Evolutionary conservation across 148 eudicot genomes (phyloP).

Genomic region (Oxyria digyna): DNA sequence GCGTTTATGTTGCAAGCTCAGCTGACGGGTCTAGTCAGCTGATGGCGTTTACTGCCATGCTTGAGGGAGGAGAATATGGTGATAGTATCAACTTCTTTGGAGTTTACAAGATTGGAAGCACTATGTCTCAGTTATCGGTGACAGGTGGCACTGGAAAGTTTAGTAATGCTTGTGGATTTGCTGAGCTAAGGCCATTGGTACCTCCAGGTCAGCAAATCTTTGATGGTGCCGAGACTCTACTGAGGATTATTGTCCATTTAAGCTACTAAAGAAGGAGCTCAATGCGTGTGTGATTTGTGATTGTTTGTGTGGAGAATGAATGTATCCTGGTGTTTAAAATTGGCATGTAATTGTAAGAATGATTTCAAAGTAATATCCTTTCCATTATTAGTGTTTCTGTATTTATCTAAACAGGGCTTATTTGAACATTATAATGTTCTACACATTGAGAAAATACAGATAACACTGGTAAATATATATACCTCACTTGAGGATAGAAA

Average conservation of each 20-base stretch:
- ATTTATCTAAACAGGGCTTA: not conserved
- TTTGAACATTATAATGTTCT: not conserved
- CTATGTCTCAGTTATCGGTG: slow-evolving; percentile 63
- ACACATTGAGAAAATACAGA: not conserved
- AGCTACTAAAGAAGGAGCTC: slow-evolving; percentile 32
- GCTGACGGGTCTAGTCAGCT: slow-evolving; percentile 71
- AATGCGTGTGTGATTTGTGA: not conserved
- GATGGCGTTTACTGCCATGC: slow-evolving; percentile 92
- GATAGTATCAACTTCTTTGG: slow-evolving; percentile 93
- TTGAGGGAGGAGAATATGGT: slow-evolving; percentile 96
- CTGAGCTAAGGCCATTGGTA: slow-evolving; percentile 73
- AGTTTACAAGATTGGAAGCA: slow-evolving; percentile 67
- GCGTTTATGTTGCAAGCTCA: slow-evolving; percentile 86
- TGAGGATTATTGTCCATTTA: slow-evolving; percentile 69
- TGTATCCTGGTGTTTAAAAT: slow-evolving; percentile 5
- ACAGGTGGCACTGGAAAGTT: slow-evolving; percentile 96
- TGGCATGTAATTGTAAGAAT: slow-evolving; percentile 2
- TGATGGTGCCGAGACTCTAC: slow-evolving; percentile 72
- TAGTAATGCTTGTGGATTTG: slow-evolving; percentile 79
- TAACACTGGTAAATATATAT: not conserved
- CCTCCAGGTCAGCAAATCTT: slow-evolving; percentile 63
- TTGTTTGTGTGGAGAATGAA: not conserved
- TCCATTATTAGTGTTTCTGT: not conserved
- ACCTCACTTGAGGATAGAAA: slow-evolving; percentile 14
- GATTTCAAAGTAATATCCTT: not conserved